Conservation (phyloP, 805 yeast genomes). For the Pichia nakasei region DNA sequence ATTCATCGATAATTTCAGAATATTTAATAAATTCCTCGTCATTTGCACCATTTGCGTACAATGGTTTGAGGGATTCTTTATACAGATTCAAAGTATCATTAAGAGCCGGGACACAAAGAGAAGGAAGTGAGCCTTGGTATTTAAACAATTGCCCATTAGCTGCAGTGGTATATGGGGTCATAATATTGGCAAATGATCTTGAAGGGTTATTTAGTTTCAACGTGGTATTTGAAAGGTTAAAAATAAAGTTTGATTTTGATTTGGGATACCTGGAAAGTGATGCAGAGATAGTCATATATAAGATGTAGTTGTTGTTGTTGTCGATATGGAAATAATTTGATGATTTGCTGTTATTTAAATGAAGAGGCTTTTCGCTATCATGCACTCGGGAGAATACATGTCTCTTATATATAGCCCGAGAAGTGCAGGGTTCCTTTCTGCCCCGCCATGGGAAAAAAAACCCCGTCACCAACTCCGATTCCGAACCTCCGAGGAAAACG, state of each 20-base stretch:
- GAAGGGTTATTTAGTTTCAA: not conserved
- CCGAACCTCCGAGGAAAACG: not conserved
- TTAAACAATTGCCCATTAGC: constrained; percentile 60
- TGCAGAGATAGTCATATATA: not conserved
- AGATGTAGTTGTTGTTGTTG: too few species aligned
- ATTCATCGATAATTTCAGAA: constrained; percentile 57
- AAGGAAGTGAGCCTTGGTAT: constrained; percentile 67
- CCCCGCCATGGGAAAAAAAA: not conserved
- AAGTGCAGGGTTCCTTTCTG: not conserved
- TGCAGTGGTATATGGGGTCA: not conserved
- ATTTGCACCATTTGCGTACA: constrained; percentile 42
- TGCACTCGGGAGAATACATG: too few species aligned
- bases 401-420: not conserved
- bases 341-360: too few species aligned
- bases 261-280: not conserved
- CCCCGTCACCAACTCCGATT: not conserved
- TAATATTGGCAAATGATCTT: not conserved
- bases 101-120: constrained; percentile 80
- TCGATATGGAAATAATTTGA: too few species aligned
- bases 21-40: constrained; percentile 27
- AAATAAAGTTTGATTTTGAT: not conserved
- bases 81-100: constrained; percentile 62
- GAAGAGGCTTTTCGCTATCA: too few species aligned
- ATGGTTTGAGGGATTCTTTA: constrained; percentile 66
- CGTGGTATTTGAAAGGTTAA: not conserved